Evolutionary conservation across 1,284 basidiomycete genomes (phyloP), one percentile per base, ranked within the genome.

Genomic region (Fomitopsis pinicola): DNA sequence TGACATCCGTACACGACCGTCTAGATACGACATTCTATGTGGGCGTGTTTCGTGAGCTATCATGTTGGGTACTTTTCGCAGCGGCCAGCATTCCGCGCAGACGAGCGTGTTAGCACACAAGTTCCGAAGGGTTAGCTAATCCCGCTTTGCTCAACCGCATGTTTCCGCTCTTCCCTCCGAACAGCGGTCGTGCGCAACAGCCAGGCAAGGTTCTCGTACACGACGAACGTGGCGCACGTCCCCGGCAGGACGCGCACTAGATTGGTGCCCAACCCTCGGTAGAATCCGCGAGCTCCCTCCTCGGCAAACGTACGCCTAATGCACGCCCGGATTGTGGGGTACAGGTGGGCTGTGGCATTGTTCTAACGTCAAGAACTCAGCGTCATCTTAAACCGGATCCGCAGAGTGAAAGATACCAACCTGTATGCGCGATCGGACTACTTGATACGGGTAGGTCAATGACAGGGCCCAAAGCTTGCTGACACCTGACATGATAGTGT

Each of bases 211-310:
- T 98, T 98, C 75, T 98, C 97, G 73, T 98, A 99, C 19, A 98
- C 95, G 42, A 99, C 97, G 71, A 99, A 98, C 1, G 97, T 98
- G 55, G 98, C 93, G 73, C 97, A 98, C 1, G 97, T 99, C 22
- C 97, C 97, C 0, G 97, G 97, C 9, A 99, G 81, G 56, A 99
- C 95, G 38, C 97, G 85, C 14, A 99, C 87, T n/a, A 97, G 83
- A 72, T 98, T 99, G n/a, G 95, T 95, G 5, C 88, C 95, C 17
- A 99, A 80, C 0, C 97, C 97, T 63, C 96, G 93, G 77, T 98
- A 99, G 75, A 99, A 98, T 0, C 94, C 97, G 57, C 81, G 77
- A 8, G 89, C 36, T 8, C 96, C 93, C 73, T 98, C 96, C 63
- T 89, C 80, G 36, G 77, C 73, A 82, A 88, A 98, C 1, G 95